Percentiles rank a stretch among this genome's conserved stretches.
Conservation (phyloP, 2,329 filamentous ascomycete genomes). For the Exophiala aquamarina region DNA sequence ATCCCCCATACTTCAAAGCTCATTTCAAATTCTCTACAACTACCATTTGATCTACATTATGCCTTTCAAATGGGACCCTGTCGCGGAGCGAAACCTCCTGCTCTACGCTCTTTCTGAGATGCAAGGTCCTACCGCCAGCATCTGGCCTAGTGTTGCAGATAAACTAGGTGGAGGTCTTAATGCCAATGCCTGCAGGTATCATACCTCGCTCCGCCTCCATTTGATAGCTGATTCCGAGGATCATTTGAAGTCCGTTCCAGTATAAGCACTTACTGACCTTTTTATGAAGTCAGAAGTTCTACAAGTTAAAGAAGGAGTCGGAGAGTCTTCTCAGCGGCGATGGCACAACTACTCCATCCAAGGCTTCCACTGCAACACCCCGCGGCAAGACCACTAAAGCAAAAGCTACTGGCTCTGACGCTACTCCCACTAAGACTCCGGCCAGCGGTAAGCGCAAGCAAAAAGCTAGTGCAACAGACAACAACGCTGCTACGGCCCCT, state of each 20-base stretch:
- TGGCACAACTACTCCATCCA: background rate
- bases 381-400: background rate
- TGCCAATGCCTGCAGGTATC: slow-evolving; percentile 25
- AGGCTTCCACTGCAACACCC: slow-evolving; percentile 5
- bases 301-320: slow-evolving; percentile 28
- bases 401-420: slow-evolving; percentile 7
- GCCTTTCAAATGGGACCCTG: slow-evolving; percentile 26
- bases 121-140: slow-evolving; percentile 9
- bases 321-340: slow-evolving; percentile 19
- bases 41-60: slow-evolving; percentile 10
- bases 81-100: slow-evolving; percentile 21
- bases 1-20: background rate
- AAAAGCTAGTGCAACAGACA: background rate
- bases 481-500: slow-evolving; percentile 3
- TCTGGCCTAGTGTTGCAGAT: slow-evolving; percentile 27
- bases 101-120: slow-evolving; percentile 19
- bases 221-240: background rate
- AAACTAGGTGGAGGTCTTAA: slow-evolving; percentile 24
- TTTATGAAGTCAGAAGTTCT: slow-evolving; percentile 27
- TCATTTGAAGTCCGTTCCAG: background rate
- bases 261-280: slow-evolving; percentile 9
- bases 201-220: background rate
- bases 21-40: background rate
- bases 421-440: slow-evolving; percentile 1
- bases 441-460: slow-evolving; percentile 16